Conservation (phyloP, 208 protist genomes). For the Wallacemonas sp. region DNA sequence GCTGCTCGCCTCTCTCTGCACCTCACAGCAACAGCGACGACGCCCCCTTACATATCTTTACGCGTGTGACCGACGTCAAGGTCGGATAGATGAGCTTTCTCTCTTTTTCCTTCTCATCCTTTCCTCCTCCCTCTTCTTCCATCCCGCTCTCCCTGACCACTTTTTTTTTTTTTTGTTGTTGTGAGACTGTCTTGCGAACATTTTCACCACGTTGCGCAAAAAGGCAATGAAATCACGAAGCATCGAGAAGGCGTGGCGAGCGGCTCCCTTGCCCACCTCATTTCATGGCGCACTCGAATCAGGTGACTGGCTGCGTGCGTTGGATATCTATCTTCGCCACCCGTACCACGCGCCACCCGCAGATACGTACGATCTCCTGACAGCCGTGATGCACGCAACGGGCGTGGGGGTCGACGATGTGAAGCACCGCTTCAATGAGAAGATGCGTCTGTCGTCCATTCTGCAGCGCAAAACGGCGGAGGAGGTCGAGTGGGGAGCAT, state of each 20-base stretch:
- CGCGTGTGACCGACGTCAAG: no score
- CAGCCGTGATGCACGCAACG: conserved; percentile 82
- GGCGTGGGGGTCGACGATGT: conserved; percentile 81
- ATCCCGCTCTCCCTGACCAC: conserved; percentile 1
- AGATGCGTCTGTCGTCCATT: conserved; percentile 71
- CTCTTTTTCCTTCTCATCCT: conserved; percentile 7
- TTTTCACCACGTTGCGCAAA: background rate
- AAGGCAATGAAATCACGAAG: conserved; percentile 18
- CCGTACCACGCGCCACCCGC: conserved; percentile 87
- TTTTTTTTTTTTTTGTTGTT: conserved; percentile 8
- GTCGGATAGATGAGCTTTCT: no score
- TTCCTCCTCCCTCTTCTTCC: background rate
- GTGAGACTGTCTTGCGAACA: background rate
- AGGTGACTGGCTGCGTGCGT: conserved; percentile 78
- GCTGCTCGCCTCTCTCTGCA: no score
- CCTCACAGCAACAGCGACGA: no score
- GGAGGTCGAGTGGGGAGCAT: conserved; percentile 87
- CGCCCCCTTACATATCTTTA: no score
- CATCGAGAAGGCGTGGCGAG: conserved; percentile 72
- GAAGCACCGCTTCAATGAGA: conserved; percentile 88
- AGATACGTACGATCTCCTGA: conserved; percentile 85
- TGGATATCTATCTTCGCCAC: conserved; percentile 82
- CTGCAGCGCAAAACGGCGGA: conserved; percentile 70
- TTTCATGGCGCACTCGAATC: conserved; percentile 81
- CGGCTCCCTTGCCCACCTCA: conserved; percentile 71